Evolutionary conservation across 139 green algal genomes (phyloP).

Genomic region (Coelastrella sp.): DNA sequence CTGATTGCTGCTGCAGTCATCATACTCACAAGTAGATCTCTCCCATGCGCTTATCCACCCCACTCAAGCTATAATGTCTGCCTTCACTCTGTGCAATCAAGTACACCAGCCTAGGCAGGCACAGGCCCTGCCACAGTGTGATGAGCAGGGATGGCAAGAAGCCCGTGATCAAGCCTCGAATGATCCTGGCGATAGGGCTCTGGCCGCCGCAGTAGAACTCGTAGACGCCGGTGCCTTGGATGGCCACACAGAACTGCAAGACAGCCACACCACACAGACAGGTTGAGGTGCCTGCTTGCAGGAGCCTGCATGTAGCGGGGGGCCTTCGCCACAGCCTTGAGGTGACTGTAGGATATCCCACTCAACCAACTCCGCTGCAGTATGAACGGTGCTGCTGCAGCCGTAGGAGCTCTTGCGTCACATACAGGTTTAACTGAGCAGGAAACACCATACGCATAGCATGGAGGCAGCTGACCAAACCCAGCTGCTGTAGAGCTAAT

Average conservation of each 20-base stretch:
- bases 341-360: background rate
- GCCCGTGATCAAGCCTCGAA: conserved; percentile 27
- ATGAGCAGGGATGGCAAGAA: conserved; percentile 76
- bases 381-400: no score
- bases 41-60: conserved; percentile 61
- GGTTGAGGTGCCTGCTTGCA: background rate
- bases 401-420: no score
- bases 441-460: no score
- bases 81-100: conserved; percentile 54
- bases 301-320: no score
- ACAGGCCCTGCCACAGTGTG: conserved; percentile 77
- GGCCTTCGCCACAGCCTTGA: background rate
- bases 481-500: no score
- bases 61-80: conserved; percentile 42
- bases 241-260: conserved; percentile 3
- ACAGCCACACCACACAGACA: background rate
- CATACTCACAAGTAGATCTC: conserved; percentile 66
- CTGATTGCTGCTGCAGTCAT: background rate
- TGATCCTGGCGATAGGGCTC: background rate
- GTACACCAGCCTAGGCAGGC: conserved; percentile 71
- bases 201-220: conserved; percentile 8
- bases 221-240: background rate
- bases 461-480: no score
- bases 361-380: background rate
- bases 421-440: no score